Conservation (phyloP, 78 protist genomes). For the slime mould (Dictyostelium discoideum) region DNA sequence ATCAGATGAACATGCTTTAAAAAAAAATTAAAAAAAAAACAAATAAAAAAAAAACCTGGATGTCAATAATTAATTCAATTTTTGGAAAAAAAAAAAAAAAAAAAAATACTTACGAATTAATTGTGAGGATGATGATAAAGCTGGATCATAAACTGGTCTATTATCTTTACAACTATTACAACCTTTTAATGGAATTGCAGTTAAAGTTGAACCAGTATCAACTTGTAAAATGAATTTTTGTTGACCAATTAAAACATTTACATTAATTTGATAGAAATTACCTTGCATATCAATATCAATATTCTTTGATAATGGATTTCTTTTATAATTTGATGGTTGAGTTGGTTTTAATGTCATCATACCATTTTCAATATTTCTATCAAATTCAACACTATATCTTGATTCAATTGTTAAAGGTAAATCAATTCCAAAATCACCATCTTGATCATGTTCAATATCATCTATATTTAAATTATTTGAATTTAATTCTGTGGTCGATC, state of each 20-base stretch:
- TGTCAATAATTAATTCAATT: too few species aligned
- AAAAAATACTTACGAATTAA: background rate
- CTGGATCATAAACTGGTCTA: constrained; percentile 45
- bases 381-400: background rate
- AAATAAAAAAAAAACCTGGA: background rate
- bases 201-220: constrained; percentile 60
- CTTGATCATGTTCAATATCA: background rate
- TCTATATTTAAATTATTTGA: background rate
- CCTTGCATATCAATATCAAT: constrained; percentile 4
- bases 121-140: background rate
- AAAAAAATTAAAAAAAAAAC: background rate
- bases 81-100: background rate
- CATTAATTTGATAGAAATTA: constrained; percentile 48
- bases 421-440: background rate
- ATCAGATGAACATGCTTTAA: constrained; percentile 12
- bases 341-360: background rate
- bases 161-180: constrained; percentile 26
- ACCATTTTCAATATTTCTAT: background rate
- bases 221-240: constrained; percentile 36
- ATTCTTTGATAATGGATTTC: background rate
- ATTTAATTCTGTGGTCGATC: background rate
- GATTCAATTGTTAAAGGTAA: background rate
- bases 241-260: constrained; percentile 13
- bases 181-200: constrained; percentile 50
- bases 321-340: background rate